A percentile compares a stretch with the other conserved stretches of the same genome.
Conservation (phyloP, 768 basidiomycete genomes). For the Naematelia aurantialba region DNA sequence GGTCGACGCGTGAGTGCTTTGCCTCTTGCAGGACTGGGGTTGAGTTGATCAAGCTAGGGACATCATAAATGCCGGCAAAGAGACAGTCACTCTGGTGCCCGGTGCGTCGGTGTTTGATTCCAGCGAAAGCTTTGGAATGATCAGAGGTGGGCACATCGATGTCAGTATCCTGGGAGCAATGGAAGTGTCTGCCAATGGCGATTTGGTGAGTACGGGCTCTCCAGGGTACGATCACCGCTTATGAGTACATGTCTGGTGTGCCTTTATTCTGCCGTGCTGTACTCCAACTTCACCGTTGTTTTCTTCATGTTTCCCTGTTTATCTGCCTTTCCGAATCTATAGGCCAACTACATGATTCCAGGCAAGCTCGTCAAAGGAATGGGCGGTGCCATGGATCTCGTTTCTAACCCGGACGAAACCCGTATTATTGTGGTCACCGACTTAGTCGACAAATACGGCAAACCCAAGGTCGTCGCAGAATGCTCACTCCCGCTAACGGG, state of each 20-base stretch:
- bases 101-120: slow-evolving; percentile 24
- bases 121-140: slow-evolving; percentile 15
- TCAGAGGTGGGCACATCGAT: slow-evolving; percentile 52
- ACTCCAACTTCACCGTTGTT: background rate
- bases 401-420: slow-evolving; percentile 92
- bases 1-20: slow-evolving; percentile 47
- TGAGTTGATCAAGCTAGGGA: slow-evolving; percentile 13
- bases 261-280: background rate
- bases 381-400: slow-evolving; percentile 94
- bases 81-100: slow-evolving; percentile 22
- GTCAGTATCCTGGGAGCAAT: slow-evolving; percentile 87
- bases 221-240: background rate
- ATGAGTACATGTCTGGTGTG: background rate
- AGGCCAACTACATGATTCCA: slow-evolving; percentile 96
- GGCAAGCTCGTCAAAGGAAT: slow-evolving; percentile 65
- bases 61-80: slow-evolving; percentile 47
- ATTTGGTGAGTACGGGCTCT: slow-evolving; percentile 55
- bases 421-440: slow-evolving; percentile 85
- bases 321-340: background rate
- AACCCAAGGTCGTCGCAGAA: slow-evolving; percentile 76
- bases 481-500: slow-evolving; percentile 86
- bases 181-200: slow-evolving; percentile 85
- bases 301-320: background rate
- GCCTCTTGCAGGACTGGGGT: background rate
- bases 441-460: slow-evolving; percentile 83